These are phyloP conservation scores for Diaporthe sp. DNA, from an alignment of 2,329 filamentous ascomycete genomes.

Conservation along the genomic window DNA sequence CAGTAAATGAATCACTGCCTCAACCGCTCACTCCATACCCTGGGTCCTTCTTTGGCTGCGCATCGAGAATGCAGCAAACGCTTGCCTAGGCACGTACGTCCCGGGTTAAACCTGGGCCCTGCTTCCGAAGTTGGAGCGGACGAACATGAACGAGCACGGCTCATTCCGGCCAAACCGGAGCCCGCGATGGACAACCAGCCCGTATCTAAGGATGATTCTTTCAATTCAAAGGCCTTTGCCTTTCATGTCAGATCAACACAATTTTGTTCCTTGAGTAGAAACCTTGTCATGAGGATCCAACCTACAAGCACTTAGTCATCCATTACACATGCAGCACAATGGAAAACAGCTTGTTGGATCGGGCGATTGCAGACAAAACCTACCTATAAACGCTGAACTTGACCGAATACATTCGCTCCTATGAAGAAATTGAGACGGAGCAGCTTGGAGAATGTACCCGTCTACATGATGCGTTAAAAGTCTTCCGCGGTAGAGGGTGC, in stretches of 20 bases:
- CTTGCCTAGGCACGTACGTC: background rate
- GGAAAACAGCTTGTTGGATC: background rate
- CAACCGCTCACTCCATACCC: background rate
- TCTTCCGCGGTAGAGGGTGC: background rate
- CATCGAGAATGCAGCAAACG: background rate
- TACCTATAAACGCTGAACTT: background rate
- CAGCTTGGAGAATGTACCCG: background rate
- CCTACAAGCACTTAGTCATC: no score
- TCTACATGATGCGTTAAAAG: background rate
- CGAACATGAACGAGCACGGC: background rate
- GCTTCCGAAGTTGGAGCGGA: background rate
- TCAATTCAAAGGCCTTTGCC: no score
- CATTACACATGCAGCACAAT: no score
- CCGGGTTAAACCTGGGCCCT: background rate
- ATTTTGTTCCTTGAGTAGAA: no score
- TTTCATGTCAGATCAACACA: no score
- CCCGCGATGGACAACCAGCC: background rate
- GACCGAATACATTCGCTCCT: background rate
- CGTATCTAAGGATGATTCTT: background rate
- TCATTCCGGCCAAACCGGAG: background rate
- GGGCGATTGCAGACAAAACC: background rate
- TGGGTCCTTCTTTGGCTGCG: background rate
- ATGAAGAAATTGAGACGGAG: no score
- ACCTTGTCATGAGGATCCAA: no score
- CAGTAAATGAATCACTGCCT: accelerated